Percentiles rank a stretch among this genome's conserved stretches.
Conservation (phyloP, 139 green algal species). For the Coelastrella sp. region DNA sequence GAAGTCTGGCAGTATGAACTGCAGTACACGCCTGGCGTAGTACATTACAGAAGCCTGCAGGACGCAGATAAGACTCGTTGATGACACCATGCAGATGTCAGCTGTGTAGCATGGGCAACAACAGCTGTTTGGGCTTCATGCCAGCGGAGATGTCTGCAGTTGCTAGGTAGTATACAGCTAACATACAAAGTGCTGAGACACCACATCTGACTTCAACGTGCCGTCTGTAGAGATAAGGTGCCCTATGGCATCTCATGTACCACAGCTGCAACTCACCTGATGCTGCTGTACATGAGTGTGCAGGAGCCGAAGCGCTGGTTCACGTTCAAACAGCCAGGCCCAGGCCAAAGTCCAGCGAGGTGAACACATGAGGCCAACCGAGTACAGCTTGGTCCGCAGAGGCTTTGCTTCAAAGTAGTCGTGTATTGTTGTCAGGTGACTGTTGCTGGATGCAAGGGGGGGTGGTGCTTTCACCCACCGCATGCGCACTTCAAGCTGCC, state of each 20-base stretch:
- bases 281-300: constrained; percentile 10
- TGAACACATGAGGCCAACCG: constrained; percentile 29
- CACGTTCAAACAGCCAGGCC: constrained; percentile 34
- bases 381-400: constrained; percentile 16
- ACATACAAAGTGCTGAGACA: too few species aligned
- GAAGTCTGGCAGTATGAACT: background rate
- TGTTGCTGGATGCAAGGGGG: too few species aligned
- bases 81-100: background rate
- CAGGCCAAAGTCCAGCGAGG: constrained; percentile 21
- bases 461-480: constrained; percentile 21
- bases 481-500: constrained; percentile 39
- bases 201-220: too few species aligned
- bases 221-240: too few species aligned
- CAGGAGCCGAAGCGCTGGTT: constrained; percentile 19
- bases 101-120: background rate
- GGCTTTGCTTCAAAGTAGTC: constrained; percentile 9
- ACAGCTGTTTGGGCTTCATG: background rate
- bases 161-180: too few species aligned
- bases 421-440: background rate
- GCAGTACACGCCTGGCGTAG: background rate
- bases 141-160: too few species aligned
- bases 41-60: constrained; percentile 9
- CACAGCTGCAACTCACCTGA: background rate
- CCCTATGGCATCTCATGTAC: background rate
- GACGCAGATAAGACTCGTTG: background rate